phyloP scores from a whole-genome alignment of 331 rosid species.

The Ulmus americana region DNA sequence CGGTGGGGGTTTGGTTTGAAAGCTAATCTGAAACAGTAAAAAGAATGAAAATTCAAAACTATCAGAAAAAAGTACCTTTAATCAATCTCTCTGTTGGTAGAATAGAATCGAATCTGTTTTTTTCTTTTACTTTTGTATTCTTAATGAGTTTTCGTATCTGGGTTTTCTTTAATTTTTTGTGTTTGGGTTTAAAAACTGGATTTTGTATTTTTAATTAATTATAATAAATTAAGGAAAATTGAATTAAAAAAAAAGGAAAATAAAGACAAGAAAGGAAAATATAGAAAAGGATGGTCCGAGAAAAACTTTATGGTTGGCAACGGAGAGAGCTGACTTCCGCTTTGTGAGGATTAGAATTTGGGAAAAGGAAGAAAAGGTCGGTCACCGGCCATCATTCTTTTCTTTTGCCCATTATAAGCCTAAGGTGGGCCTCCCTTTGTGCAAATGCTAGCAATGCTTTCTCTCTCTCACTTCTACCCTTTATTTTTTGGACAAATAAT shows the following conservation, averaged over 20 bases:
- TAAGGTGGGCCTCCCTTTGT: conserved; percentile 20
- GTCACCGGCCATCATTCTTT: conserved; percentile 44
- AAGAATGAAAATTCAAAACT: neutral
- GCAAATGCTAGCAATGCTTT: neutral
- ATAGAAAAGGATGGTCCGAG: conserved; percentile 16
- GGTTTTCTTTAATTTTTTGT: neutral
- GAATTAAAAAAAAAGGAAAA: neutral
- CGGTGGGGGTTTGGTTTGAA: conserved; percentile 1
- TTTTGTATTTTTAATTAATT: neutral
- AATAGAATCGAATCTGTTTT: neutral
- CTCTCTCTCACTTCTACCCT: neutral
- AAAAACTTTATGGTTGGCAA: conserved; percentile 32
- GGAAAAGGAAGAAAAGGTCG: conserved; percentile 47
- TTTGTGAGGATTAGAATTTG: conserved; percentile 36
- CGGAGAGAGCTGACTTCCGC: conserved; percentile 36
- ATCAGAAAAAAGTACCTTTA: conserved; percentile 9
- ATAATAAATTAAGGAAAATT: neutral
- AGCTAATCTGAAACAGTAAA: neutral
- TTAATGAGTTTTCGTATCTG: neutral
- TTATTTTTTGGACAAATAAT: too few relatives aligned
- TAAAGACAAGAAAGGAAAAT: neutral
- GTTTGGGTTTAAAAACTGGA: neutral
- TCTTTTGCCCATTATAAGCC: conserved; percentile 20
- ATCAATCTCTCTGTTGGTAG: neutral
- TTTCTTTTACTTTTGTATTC: neutral